Base-by-base conservation (phyloP, 2,329 filamentous ascomycete species). In the Podosphaera leucotricha region DNA sequence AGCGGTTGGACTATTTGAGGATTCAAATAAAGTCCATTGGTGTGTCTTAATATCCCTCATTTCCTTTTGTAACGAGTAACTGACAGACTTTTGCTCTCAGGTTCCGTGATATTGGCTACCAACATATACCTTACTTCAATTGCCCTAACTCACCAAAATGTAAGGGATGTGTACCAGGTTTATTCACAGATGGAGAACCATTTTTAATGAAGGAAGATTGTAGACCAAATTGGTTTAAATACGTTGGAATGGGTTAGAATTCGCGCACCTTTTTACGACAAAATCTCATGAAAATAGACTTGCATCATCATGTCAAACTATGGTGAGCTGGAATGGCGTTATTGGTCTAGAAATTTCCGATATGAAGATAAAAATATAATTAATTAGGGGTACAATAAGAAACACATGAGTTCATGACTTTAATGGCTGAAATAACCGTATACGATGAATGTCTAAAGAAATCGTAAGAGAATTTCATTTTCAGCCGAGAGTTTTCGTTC, bases 71-170 rank as follows among this genome's bases (percentile, higher is more conserved):
- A 8, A 43, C 20, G 21, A 21, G 6, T 22, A 20, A 16, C 41
- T 41, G 19, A 21, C 38, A 44, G 44, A 46, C 43, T 48, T 22
- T 10, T 7, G 10, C 24, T 15, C 15, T 10, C 26, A 93, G 86
- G 86, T 98, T 98, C 77, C 86, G 87, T 44, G 90, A 98, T 59
- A 95, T 98, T 52, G 90, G 90, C 46, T 98, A 98, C 64, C 85
- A 94, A 56, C 90, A 98, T 55, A 86, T 95, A 44, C 90, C 90
- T 39, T 98, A 92, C 65, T 93, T 92, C 70, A 98, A 98, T 65
- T 98, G 90, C 59, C 90, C 90, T 49, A 95, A 93, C 63, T 92
- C 80, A 44, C 81, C 83, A 42, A 95, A 95, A 62, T 95, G 87
- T 60, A 78, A 71, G 52, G 83, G 82, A 51, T 95, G 87, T 59